Percentiles rank a stretch among this genome's conserved stretches.
These are phyloP conservation scores for Ceratorhiza oryzae-sativae DNA, from an alignment of 1,284 basidiomycete genomes.

Conservation along the genomic window DNA sequence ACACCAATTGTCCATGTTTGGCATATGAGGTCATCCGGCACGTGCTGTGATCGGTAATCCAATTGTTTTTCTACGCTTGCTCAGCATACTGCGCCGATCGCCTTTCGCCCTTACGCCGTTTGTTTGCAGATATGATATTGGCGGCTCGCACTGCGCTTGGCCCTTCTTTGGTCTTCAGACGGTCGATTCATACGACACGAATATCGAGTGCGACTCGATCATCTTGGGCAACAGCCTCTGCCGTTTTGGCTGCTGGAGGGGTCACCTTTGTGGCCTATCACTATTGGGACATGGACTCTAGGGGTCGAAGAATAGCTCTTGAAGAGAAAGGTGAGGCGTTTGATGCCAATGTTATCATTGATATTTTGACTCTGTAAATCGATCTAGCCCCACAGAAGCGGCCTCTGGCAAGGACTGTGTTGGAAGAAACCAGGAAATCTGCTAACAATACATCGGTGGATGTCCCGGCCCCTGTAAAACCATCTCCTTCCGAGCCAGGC, in stretches of 20 bases:
- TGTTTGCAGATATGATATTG: neutral
- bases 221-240: neutral
- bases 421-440: neutral
- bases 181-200: conserved; percentile 7
- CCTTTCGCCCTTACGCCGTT: neutral
- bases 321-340: neutral
- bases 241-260: neutral
- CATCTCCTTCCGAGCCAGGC: conserved; percentile 7
- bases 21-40: neutral
- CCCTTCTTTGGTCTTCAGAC: neutral
- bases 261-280: conserved; percentile 29
- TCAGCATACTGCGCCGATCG: neutral
- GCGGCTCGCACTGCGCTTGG: conserved; percentile 12
- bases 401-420: neutral
- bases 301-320: neutral
- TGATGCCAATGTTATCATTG: too few relatives aligned
- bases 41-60: conserved; percentile 32
- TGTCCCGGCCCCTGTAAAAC: conserved; percentile 2
- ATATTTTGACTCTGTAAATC: neutral
- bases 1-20: neutral
- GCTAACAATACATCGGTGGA: conserved; percentile 4
- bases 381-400: neutral
- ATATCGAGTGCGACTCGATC: neutral
- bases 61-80: conserved; percentile 27
- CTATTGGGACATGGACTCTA: neutral